These are phyloP conservation scores for Hymenoscyphus infarciens DNA, from an alignment of 2,329 filamentous ascomycete genomes.

Conservation along the genomic window DNA sequence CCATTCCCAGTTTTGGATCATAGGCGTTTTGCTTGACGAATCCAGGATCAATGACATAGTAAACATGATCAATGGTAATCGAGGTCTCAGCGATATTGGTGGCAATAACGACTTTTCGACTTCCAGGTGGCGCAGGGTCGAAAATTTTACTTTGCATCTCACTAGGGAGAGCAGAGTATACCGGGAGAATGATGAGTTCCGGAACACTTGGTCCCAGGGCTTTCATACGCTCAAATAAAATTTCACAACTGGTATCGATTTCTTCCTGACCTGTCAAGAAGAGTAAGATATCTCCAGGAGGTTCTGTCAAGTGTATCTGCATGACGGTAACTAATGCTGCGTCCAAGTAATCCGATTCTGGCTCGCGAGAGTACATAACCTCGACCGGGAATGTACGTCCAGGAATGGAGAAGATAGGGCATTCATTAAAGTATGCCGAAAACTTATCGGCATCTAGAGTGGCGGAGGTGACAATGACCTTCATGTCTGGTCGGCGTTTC, in stretches of 20 bases:
- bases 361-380: constrained; percentile 90
- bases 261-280: constrained; percentile 98
- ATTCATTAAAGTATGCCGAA: constrained; percentile 91
- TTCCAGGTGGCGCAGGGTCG: constrained; percentile 81
- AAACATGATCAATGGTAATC: constrained; percentile 96
- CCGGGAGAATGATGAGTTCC: constrained; percentile 86
- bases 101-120: constrained; percentile 91
- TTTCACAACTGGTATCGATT: constrained; percentile 92
- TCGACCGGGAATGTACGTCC: constrained; percentile 94
- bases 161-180: constrained; percentile 90
- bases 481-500: constrained; percentile 79
- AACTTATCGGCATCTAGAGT: constrained; percentile 98
- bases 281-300: constrained; percentile 87
- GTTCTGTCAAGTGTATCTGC: constrained; percentile 95
- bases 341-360: constrained; percentile 93
- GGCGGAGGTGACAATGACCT: constrained; percentile 93
- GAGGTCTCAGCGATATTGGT: constrained; percentile 98
- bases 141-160: constrained; percentile 96
- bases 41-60: constrained; percentile 93
- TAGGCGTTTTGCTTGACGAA: constrained; percentile 98
- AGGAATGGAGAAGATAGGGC: constrained; percentile 94
- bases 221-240: constrained; percentile 94
- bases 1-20: constrained; percentile 96
- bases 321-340: constrained; percentile 93
- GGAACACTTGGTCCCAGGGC: constrained; percentile 86